Evolutionary conservation across 768 basidiomycete genomes (phyloP), one percentile per base, ranked within the genome.

Genomic region (Psilocybe tampanensis): DNA sequence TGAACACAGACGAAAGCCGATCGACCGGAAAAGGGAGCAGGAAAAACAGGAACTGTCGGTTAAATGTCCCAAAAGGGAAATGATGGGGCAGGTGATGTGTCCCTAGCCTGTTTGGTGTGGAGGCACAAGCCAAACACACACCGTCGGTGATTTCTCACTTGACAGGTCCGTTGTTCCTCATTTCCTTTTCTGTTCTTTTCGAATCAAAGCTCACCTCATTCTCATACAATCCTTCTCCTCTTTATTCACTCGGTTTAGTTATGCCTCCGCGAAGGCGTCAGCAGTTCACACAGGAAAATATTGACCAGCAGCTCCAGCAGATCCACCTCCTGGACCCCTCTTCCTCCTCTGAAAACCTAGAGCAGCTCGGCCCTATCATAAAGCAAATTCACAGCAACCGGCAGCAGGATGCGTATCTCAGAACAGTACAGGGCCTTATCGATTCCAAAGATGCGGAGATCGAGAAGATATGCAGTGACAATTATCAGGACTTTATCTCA

Each of bases 401-500:
- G 50, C 90, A 92, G 64, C 94, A 97, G 66, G 95, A 97, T 55
- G 82, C 85, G 11, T 98, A 94, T 73, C 82, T 98, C 54, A 85
- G 90, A 51, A 91, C 88, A 43, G 77, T 98, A 42, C 89, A 92
- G 66, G 80, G 77, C n/a, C 90, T 98, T 66, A 89, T 98, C 57
- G 88, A 94, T 66, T 86, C 94, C 61, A 97, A 98, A 76, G 97
- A 99, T 70, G 81, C 84, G 59, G 96, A 98, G 72, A 99, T 99
- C 71, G 94, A 98, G 75, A 86, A 84, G 58, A 95, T 98, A 71
- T 98, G 97, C 74, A 85, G 88, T 55, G 91, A 94, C 63, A 98
- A 98, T 72, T 98, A 98, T 67, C 94, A 95, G 74, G 96, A 98
- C 74, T 99, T 99, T 65, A 95, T 98, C 32, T 88, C 90, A 24